Conservation (phyloP, 495 filamentous ascomycete genomes). For the Hyaloscypha variabilis region DNA sequence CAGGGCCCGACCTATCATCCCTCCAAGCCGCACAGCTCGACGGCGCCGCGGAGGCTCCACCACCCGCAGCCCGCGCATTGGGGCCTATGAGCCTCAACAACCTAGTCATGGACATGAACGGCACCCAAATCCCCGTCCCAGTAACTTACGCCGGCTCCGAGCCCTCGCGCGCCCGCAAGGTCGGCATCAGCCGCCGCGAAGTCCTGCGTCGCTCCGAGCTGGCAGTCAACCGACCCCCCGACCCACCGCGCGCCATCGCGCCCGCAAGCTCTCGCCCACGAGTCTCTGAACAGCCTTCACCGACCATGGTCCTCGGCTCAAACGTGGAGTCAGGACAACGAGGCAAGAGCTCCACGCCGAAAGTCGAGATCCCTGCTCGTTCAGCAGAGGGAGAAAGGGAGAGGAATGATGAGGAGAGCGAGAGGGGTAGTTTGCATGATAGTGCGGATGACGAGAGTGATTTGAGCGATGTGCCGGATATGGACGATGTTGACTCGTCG, state of each 20-base stretch:
- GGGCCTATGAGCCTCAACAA: constrained; percentile 59
- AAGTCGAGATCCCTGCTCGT: not conserved
- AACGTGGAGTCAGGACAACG: constrained; percentile 17
- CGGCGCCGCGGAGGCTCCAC: constrained; percentile 17
- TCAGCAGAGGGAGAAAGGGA: not conserved
- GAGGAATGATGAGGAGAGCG: constrained; percentile 22
- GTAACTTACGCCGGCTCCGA: constrained; percentile 29
- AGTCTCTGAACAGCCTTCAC: constrained; percentile 32
- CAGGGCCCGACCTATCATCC: constrained; percentile 25
- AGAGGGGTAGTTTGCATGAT: constrained; percentile 63
- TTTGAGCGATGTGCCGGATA: constrained; percentile 67
- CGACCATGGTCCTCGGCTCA: constrained; percentile 27
- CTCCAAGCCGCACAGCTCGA: constrained; percentile 32
- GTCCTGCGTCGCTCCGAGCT: constrained; percentile 65
- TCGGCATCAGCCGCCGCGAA: constrained; percentile 62
- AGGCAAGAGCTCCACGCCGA: constrained; percentile 10
- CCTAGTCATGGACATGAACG: constrained; percentile 40
- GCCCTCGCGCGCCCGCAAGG: constrained; percentile 49
- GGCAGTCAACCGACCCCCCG: constrained; percentile 42
- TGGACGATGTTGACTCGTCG: constrained; percentile 34
- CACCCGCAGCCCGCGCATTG: constrained; percentile 13
- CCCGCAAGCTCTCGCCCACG: constrained; percentile 40
- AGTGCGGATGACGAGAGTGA: constrained; percentile 83
- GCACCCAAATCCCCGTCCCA: constrained; percentile 30
- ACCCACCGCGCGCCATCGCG: constrained; percentile 36